Evolutionary conservation across 2,329 filamentous ascomycete species (phyloP).

Genomic region (Paraphoma sp.): DNA sequence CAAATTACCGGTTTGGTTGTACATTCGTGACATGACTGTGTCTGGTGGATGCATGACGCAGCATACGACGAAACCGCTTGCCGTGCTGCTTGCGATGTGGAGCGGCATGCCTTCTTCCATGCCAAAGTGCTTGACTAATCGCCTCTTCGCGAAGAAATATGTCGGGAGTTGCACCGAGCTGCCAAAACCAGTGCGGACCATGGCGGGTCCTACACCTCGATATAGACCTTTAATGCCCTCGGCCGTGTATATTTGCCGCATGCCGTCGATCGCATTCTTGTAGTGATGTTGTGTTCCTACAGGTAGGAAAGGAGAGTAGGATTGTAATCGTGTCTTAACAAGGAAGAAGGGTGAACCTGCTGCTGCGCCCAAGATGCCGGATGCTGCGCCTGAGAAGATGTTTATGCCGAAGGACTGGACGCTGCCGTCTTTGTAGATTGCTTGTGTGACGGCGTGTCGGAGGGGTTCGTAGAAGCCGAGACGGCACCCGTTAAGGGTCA

Average conservation of each 20-base stretch:
- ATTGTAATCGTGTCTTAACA: constrained; percentile 95
- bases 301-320: constrained; percentile 87
- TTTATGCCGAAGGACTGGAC: constrained; percentile 89
- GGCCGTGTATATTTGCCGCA: constrained; percentile 75
- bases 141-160: constrained; percentile 95
- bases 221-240: constrained; percentile 87
- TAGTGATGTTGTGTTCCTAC: constrained; percentile 98
- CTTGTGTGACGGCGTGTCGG: constrained; percentile 71
- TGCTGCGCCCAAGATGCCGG: constrained; percentile 90
- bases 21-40: constrained; percentile 98
- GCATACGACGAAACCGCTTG: constrained; percentile 94
- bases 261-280: constrained; percentile 81
- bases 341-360: constrained; percentile 96
- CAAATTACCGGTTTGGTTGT: constrained; percentile 98
- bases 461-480: constrained; percentile 98
- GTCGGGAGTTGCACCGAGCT: constrained; percentile 96
- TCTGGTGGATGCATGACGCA: constrained; percentile 99
- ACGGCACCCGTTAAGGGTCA: constrained; percentile 94
- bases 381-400: constrained; percentile 88
- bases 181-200: constrained; percentile 95
- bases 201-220: constrained; percentile 87
- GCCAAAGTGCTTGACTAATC: constrained; percentile 79
- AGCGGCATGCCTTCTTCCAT: constrained; percentile 91
- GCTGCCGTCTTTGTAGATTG: constrained; percentile 74
- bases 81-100: constrained; percentile 86